phyloP scores from a whole-genome alignment of 768 basidiomycete species.

The Dioszegia aurantiaca region DNA sequence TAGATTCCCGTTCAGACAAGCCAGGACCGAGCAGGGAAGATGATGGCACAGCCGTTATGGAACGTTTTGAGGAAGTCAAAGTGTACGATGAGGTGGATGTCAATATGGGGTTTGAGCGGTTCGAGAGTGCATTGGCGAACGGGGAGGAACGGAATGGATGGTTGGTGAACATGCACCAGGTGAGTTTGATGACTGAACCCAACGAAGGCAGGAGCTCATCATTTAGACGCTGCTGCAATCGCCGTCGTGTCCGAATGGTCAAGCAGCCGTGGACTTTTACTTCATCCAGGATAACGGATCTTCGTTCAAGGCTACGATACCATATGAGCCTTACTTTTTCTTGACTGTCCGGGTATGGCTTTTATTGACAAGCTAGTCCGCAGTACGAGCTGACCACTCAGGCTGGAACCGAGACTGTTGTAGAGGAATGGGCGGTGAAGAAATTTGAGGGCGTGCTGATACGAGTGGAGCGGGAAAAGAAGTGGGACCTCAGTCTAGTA shows the following conservation, averaged over 20 bases:
- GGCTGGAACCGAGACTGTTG: constrained; percentile 78
- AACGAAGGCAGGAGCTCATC: neutral
- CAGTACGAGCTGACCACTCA: constrained; percentile 45
- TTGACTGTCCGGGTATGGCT: constrained; percentile 81
- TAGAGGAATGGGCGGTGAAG: constrained; percentile 95
- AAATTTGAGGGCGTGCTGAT: constrained; percentile 82
- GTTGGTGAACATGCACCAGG: constrained; percentile 98
- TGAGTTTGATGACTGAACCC: constrained; percentile 54
- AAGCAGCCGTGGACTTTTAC: constrained; percentile 89
- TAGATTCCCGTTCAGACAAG: constrained; percentile 24
- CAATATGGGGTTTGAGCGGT: constrained; percentile 78
- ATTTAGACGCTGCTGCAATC: constrained; percentile 79
- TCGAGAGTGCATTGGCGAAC: constrained; percentile 60
- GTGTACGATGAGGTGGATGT: constrained; percentile 85
- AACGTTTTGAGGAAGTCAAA: constrained; percentile 75
- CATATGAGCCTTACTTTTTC: constrained; percentile 91
- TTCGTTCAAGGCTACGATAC: constrained; percentile 90
- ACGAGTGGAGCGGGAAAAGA: constrained; percentile 73
- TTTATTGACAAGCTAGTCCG: neutral
- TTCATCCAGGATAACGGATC: constrained; percentile 96
- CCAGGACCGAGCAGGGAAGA: constrained; percentile 73
- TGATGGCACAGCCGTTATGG: constrained; percentile 81
- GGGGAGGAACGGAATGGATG: constrained; percentile 78
- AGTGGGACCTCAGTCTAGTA: constrained; percentile 83
- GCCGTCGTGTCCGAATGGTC: constrained; percentile 75